Conservation (phyloP, 2,329 filamentous ascomycete species). For the Aspergillus ustus region DNA sequence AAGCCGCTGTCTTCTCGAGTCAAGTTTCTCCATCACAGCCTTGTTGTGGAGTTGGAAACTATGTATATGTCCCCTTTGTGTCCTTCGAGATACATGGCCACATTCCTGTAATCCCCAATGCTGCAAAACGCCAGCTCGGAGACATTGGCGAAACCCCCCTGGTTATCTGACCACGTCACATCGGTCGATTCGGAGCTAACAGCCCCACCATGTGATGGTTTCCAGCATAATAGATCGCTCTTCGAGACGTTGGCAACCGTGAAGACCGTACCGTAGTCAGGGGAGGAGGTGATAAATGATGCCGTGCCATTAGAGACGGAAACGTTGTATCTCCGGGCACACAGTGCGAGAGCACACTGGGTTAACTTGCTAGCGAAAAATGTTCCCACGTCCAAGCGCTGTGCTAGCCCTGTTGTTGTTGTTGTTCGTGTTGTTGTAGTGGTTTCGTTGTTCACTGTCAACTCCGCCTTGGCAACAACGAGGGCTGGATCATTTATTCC, state of each 20-base stretch:
- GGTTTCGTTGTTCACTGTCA: background rate
- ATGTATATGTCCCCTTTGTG: too few species aligned
- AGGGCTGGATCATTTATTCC: too few species aligned
- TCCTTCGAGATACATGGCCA: too few species aligned
- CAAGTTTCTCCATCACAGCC: too few species aligned
- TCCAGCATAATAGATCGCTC: background rate
- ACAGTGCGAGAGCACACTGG: background rate
- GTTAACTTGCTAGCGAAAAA: background rate
- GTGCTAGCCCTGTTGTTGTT: too few species aligned
- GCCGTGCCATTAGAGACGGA: background rate
- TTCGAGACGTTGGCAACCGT: background rate
- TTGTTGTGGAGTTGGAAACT: too few species aligned
- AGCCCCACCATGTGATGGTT: background rate
- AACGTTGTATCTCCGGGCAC: background rate
- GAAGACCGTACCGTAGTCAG: background rate
- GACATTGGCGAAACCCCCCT: too few species aligned
- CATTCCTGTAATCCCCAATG: too few species aligned
- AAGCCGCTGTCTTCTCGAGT: background rate
- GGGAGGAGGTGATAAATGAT: background rate
- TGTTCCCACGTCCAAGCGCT: too few species aligned
- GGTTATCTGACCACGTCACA: too few species aligned
- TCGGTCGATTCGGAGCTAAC: background rate
- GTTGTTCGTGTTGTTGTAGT: too few species aligned
- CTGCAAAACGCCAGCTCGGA: too few species aligned
- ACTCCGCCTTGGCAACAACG: background rate